These are phyloP conservation scores for Phytopythium boreale DNA, from an alignment of 352 stramenopile species.

Conservation along the genomic window DNA sequence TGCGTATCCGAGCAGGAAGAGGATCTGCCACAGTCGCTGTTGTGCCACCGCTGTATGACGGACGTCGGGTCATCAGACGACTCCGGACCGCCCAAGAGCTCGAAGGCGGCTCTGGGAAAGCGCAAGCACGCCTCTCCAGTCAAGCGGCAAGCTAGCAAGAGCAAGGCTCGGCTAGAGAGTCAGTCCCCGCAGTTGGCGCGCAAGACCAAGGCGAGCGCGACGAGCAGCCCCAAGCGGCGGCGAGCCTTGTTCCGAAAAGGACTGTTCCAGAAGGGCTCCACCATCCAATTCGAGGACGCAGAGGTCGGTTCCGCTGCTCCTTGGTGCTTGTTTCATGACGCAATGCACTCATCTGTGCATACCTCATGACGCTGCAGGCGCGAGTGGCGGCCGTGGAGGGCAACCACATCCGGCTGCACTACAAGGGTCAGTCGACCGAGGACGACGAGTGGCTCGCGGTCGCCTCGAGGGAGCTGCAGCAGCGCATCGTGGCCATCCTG, in stretches of 20 bases:
- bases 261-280: conserved; percentile 59
- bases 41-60: conserved; percentile 51
- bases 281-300: conserved; percentile 58
- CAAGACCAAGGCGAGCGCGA: background rate
- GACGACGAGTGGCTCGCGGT: conserved; percentile 72
- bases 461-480: conserved; percentile 39
- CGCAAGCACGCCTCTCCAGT: conserved; percentile 20
- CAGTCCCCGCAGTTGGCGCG: background rate
- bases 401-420: conserved; percentile 75
- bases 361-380: conserved; percentile 23
- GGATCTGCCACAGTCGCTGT: conserved; percentile 41
- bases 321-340: no score
- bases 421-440: conserved; percentile 68
- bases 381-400: conserved; percentile 66
- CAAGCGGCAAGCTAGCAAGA: conserved; percentile 16
- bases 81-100: conserved; percentile 1
- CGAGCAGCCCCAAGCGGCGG: conserved; percentile 19
- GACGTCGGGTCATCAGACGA: conserved; percentile 16
- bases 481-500: conserved; percentile 39
- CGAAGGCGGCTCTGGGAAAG: conserved; percentile 16
- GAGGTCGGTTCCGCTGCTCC: conserved; percentile 30
- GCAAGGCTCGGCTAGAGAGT: conserved; percentile 7
- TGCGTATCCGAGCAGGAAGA: conserved; percentile 18
- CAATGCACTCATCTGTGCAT: no score
- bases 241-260: conserved; percentile 30